Base-by-base conservation (phyloP, 176 grass and related monocot species). In the Urochloa ruziziensis region DNA sequence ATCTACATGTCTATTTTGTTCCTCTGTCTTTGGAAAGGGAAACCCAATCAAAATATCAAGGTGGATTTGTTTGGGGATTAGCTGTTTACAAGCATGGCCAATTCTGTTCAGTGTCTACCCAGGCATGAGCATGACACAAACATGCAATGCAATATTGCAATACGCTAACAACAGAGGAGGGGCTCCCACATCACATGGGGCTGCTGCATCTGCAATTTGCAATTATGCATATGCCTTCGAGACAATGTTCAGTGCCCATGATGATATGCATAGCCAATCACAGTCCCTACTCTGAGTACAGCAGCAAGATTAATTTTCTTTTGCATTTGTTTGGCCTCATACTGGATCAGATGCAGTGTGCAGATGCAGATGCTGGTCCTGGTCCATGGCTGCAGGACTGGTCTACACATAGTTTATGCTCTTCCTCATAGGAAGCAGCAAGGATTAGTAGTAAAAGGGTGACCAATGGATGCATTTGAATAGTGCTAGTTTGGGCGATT, bases 141-240 rank as follows among this genome's bases (percentile, higher is more conserved):
- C 19, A 74, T 73, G 76, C 60, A 69, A 15, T 80, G 44, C 69
- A 73, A 18, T 63, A 18, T 9, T 32, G 28, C 44, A 70, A n/a
- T n/a, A n/a, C n/a, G n/a, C n/a, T n/a, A n/a, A 21, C 32, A 80
- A 42, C 71, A 78, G 73, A 74, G 69, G 15, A 23, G 37, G 63
- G 52, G 54, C 33, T 62, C 86, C 73, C 80, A 78, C 64, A 71
- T 77, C 80, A 88, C 86, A 88, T 88, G 80, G 73, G 44, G 29
- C 15, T 72, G 58, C 80, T 77, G 53, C 63, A 52, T 61, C 66
- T 63, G 46, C 44, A 73, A 30, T 19, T 10, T 85, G 74, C 59
- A 80, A n/a, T n/a, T n/a, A n/a, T n/a, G n/a, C n/a, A n/a, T 72
- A 79, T 66, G 56, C 70, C 34, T 82, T 80, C 71, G 81, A 84